Percentiles rank a stretch among this genome's conserved stretches.
phyloP scores from a whole-genome alignment of 2,329 filamentous ascomycete species.

The Alternaria postmessia region DNA sequence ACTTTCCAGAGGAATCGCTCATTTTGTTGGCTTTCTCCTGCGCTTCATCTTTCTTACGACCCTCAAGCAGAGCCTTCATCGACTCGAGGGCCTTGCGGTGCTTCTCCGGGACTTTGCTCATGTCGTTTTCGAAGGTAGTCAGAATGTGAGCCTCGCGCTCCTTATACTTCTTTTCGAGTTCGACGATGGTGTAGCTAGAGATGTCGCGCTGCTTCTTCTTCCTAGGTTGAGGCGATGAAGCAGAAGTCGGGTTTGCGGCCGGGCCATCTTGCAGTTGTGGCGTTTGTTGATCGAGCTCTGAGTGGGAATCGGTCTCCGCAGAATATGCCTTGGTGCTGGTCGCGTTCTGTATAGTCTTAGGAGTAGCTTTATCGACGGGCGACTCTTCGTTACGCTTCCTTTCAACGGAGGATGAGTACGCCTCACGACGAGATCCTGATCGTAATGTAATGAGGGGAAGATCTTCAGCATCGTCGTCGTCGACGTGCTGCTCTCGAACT shows the following conservation, averaged over 20 bases:
- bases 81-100: background rate
- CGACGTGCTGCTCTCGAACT: background rate
- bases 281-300: background rate
- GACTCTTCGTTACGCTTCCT: background rate
- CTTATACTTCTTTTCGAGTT: conserved; percentile 5
- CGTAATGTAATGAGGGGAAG: background rate
- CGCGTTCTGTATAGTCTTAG: background rate
- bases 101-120: conserved; percentile 1
- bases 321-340: background rate
- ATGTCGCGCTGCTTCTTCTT: conserved; percentile 4
- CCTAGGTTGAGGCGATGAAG: background rate
- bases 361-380: background rate
- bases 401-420: conserved; percentile 3
- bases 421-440: conserved; percentile 7
- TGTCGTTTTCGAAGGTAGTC: background rate
- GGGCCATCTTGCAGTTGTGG: background rate
- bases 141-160: background rate
- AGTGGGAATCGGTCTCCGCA: background rate
- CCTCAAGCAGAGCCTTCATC: background rate
- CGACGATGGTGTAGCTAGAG: background rate
- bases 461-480: background rate
- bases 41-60: background rate
- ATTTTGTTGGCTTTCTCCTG: background rate
- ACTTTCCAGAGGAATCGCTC: background rate
- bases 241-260: background rate